Evolutionary conservation across 2,329 filamentous ascomycete species (phyloP).

Genomic region (Penicillium polonicum): DNA sequence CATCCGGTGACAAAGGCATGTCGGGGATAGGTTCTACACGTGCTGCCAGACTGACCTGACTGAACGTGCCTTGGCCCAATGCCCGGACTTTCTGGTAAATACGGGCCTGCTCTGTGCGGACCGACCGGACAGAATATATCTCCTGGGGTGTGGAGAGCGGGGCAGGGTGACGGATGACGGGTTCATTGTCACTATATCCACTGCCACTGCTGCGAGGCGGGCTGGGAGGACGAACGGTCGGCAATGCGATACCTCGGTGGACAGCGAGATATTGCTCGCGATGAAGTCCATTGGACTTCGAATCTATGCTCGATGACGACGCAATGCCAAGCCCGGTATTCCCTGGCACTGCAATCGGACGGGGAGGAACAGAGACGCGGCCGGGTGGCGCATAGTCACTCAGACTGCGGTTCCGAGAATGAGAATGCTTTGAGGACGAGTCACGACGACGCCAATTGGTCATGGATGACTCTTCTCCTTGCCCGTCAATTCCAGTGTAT

Average conservation of each 20-base stretch:
- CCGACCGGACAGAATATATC: slow-evolving; percentile 68
- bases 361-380: slow-evolving; percentile 59
- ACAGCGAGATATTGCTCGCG: slow-evolving; percentile 80
- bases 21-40: slow-evolving; percentile 62
- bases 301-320: slow-evolving; percentile 47
- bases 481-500: slow-evolving; percentile 42
- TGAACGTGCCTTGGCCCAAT: slow-evolving; percentile 92
- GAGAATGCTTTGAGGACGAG: slow-evolving; percentile 51
- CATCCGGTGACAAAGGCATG: slow-evolving; percentile 16
- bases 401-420: slow-evolving; percentile 74
- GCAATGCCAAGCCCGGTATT: slow-evolving; percentile 51
- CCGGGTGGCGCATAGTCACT: slow-evolving; percentile 83
- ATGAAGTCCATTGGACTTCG: slow-evolving; percentile 52
- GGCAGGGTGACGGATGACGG: slow-evolving; percentile 25
- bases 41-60: slow-evolving; percentile 86
- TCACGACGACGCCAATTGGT: slow-evolving; percentile 28
- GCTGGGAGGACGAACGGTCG: slow-evolving; percentile 66
- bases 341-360: slow-evolving; percentile 71
- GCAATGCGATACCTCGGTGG: slow-evolving; percentile 67
- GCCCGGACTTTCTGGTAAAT: slow-evolving; percentile 77
- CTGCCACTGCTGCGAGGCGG: slow-evolving; percentile 74
- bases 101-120: slow-evolving; percentile 67
- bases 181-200: slow-evolving; percentile 48
- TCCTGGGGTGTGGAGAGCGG: slow-evolving; percentile 45
- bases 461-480: slow-evolving; percentile 28